phyloP scores from a whole-genome alignment of 257 asterid species.

The Knoxia roxburghii region DNA sequence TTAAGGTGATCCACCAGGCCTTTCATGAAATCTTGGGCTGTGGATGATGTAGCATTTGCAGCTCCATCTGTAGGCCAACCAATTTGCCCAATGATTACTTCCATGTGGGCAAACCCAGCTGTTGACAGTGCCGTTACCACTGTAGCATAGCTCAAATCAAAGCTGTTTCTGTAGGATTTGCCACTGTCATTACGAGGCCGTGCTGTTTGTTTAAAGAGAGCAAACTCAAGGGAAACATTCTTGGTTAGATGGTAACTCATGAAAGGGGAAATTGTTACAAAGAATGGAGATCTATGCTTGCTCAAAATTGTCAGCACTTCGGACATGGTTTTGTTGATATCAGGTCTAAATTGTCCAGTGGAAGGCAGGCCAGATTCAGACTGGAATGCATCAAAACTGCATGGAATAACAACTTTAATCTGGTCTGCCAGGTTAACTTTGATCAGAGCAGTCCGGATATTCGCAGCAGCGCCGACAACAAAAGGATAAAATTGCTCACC shows the following conservation, averaged over 20 bases:
- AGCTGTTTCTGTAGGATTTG: conserved; percentile 53
- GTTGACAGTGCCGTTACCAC: conserved; percentile 38
- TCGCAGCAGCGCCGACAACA: conserved; percentile 68
- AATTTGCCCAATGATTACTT: conserved; percentile 44
- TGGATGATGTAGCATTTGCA: conserved; percentile 53
- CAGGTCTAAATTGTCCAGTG: conserved; percentile 53
- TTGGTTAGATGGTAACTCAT: conserved; percentile 43
- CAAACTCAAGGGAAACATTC: conserved; percentile 65
- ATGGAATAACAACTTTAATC: conserved; percentile 66
- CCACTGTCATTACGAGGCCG: conserved; percentile 40
- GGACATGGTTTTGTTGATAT: conserved; percentile 65
- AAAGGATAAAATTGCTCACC: conserved; percentile 67
- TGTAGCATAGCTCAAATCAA: conserved; percentile 54
- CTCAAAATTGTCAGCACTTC: conserved; percentile 59
- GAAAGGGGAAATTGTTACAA: conserved; percentile 67
- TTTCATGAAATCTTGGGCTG: conserved; percentile 55
- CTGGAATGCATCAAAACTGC: conserved; percentile 59
- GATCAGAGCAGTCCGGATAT: conserved; percentile 58
- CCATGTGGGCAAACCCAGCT: conserved; percentile 53
- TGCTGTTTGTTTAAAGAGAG: conserved; percentile 58
- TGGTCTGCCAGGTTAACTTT: conserved; percentile 53
- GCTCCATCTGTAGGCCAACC: conserved; percentile 97
- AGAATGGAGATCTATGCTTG: conserved; percentile 59
- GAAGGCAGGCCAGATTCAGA: conserved; percentile 56
- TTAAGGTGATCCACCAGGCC: conserved; percentile 53